Base-by-base conservation (phyloP, 306 rosid genomes). In the Dryas drummondii region DNA sequence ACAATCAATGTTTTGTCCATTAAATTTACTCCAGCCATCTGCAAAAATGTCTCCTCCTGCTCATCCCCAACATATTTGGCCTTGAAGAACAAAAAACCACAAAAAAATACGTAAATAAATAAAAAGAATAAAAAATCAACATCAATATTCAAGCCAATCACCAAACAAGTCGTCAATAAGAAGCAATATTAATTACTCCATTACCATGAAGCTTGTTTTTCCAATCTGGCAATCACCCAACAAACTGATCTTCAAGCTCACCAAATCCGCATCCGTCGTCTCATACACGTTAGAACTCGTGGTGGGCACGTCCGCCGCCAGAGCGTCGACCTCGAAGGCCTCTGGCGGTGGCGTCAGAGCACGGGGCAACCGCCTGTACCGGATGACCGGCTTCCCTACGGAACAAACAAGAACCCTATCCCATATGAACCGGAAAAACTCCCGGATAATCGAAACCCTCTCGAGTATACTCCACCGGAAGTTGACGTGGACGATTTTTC, bases 211-310 rank as follows among this genome's bases (percentile, higher is more conserved):
- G 71, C 93, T 92, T 42, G 99, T 94, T 83, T 94, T 94, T 17
- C 99, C 99, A 79, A 89, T 92, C 86, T 87, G 89, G 81, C 91
- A 87, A 84, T 94, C 99, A 19, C 99, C 99, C 92, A 94, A 78
- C 79, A 94, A 81, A 60, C 93, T 92, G 78, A 94, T 86, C 90
- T 94, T 94, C 71, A 94, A 78, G 77, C 48, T 79, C 44, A 94
- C 97, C 88, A 89, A 90, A 84, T 94, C 97, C 7, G 91, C 86
- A 80, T 92, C 99, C 4, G 90, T 12, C 11, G 87, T 14, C 11
- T 87, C 96, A 49, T 60, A 88, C 54, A 70, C 88, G 49, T 70
- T 4, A 40, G 22, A 42, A 0, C 72, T 49, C 19, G 79, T n/a
- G 17, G 79, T 5, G 27, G 81, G 75, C 11, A 14, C 70, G 10